Evolutionary conservation across 192 early-diverging fungal species (phyloP), one percentile per base, ranked within the genome.

Genomic region (Jimgerdemannia lactiflua): DNA sequence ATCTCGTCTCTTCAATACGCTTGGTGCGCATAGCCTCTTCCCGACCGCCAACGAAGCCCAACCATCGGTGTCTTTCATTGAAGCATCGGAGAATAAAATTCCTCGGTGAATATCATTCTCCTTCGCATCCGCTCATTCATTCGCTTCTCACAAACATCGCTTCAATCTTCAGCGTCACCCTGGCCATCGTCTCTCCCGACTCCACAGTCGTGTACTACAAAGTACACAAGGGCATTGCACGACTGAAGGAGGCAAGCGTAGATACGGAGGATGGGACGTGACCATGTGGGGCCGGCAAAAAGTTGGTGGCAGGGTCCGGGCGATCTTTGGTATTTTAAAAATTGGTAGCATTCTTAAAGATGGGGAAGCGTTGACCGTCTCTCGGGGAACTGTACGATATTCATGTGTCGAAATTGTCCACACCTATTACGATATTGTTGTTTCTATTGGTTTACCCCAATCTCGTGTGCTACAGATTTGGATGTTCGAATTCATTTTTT

Each of bases 161-260:
- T 59, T 14, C 14, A 59, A 59, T 59, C 49, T 14, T 59, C 41
- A 74, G 73, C 68, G 39, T 74, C 39, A 74, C 68, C 43, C 67
- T 74, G 43, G 73, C 73, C 40, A 74, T 74, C 41, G 54, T 68
- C 39, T 74, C 69, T 39, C 40, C 73, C 4, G 73, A 74, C 42
- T 74, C 73, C 11, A 74, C 73, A 10, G 68, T 74, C 29, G 73
- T 74, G 66, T 74, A 74, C 43, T 74, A 74, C 69, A 74, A 74
- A 19, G n/a, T 74, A n/a, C 73, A 74, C 40, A 68, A 66, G 41
- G 73, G 67, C 39, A 74, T 74, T 14, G 41, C 43, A 54, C 73
- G 43, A 11, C 64, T 59, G 49, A 59, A 59, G 49, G 49, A 59
- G 14, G 49, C 49, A 14, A 59, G 49, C 49, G 49, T 29, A 29